Evolutionary conservation across 2,329 filamentous ascomycete genomes (phyloP).

Genomic region (Claviceps digitariae): DNA sequence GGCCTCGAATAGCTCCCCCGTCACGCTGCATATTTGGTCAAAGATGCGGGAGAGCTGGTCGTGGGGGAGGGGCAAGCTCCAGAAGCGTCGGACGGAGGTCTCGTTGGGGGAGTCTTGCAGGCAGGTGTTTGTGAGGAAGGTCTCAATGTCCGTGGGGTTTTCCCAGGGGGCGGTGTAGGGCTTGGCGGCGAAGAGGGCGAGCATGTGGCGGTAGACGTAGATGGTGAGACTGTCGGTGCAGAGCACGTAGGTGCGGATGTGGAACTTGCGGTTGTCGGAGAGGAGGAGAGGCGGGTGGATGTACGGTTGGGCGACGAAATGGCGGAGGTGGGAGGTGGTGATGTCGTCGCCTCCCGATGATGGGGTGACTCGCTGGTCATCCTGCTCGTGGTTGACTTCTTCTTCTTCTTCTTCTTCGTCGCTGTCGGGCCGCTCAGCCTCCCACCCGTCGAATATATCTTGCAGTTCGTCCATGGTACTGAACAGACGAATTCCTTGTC

Average conservation of each 20-base stretch:
- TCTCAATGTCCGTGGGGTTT: constrained; percentile 40
- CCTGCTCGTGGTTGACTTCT: neutral
- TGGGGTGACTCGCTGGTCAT: neutral
- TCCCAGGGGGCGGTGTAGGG: constrained; percentile 55
- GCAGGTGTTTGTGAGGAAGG: constrained; percentile 91
- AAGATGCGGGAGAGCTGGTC: constrained; percentile 52
- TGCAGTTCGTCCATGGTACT: constrained; percentile 73
- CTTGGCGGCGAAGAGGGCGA: constrained; percentile 76
- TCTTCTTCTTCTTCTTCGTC: constrained; percentile 47
- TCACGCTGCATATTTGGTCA: constrained; percentile 57
- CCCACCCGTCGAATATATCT: constrained; percentile 84
- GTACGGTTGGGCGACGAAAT: constrained; percentile 93
- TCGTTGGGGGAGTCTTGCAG: constrained; percentile 52
- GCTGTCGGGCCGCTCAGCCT: constrained; percentile 50
- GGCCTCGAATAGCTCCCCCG: constrained; percentile 72
- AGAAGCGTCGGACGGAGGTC: constrained; percentile 62
- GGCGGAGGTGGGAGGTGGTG: constrained; percentile 78
- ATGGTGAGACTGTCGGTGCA: constrained; percentile 65
- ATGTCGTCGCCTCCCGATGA: constrained; percentile 38
- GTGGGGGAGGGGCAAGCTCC: constrained; percentile 40
- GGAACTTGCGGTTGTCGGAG: constrained; percentile 69
- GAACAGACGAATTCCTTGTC: constrained; percentile 85
- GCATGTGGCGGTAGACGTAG: constrained; percentile 81
- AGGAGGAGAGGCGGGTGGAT: constrained; percentile 74
- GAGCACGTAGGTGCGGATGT: constrained; percentile 84